These are phyloP conservation scores for Coniochaeta sp. DNA, from an alignment of 2,329 filamentous ascomycete genomes.

Conservation along the genomic window DNA sequence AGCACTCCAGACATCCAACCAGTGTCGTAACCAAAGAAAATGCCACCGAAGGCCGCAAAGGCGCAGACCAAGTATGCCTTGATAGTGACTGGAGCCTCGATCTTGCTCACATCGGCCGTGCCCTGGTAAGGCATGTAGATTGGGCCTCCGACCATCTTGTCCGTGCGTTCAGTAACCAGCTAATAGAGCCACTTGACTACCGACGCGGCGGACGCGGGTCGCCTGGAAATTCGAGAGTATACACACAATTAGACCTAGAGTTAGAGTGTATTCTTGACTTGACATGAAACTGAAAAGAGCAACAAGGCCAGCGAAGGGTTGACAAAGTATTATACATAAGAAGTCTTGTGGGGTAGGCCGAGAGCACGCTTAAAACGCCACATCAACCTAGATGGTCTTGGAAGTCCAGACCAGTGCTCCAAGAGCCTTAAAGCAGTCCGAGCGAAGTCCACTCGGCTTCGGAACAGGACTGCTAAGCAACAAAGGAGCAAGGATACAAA, in stretches of 20 bases:
- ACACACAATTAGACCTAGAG: background rate
- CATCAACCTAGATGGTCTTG: background rate
- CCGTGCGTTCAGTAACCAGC: background rate
- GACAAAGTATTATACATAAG: background rate
- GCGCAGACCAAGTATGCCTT: conserved; percentile 55
- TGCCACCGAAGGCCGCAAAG: conserved; percentile 52
- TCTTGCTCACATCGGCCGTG: conserved; percentile 35
- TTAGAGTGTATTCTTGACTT: too few relatives aligned
- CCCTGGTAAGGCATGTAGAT: conserved; percentile 4
- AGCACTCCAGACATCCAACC: conserved; percentile 47
- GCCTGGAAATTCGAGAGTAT: background rate
- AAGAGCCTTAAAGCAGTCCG: background rate
- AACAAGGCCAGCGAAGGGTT: background rate
- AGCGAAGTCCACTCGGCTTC: background rate
- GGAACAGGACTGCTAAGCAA: background rate
- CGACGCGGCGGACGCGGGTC: background rate
- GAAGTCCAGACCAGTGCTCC: background rate
- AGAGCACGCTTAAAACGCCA: background rate
- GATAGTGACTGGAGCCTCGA: conserved; percentile 50
- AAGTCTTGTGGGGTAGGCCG: background rate
- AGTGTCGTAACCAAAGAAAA: conserved; percentile 52
- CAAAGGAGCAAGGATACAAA: background rate
- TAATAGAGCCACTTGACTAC: background rate
- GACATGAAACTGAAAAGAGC: background rate
- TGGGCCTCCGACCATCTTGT: background rate